Evolutionary conservation across 108 stramenopile species (phyloP).

Genomic region (Nitzschia inconspicua): DNA sequence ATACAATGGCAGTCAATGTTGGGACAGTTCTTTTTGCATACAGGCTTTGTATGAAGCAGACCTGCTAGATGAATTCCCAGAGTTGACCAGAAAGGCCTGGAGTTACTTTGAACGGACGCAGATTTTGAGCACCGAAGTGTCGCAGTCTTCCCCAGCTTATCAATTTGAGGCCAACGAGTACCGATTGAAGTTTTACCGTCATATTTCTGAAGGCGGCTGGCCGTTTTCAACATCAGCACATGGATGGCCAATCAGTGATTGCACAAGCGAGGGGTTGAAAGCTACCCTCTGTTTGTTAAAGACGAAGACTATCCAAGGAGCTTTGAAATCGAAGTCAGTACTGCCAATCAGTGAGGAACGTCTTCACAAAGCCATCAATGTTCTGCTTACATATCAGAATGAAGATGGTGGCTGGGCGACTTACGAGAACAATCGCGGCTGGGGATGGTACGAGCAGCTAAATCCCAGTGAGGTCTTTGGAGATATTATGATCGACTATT

Average conservation of each 20-base stretch:
- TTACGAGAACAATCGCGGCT: constrained; percentile 98
- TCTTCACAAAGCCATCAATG: constrained; percentile 78
- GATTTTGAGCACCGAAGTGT: constrained; percentile 78
- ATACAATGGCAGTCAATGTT: constrained; percentile 97
- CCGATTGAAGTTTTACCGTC: constrained; percentile 86
- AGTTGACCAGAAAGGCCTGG: constrained; percentile 66
- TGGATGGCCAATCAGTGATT: constrained; percentile 99
- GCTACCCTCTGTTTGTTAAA: constrained; percentile 71
- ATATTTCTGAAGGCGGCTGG: constrained; percentile 97
- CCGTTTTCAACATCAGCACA: constrained; percentile 96
- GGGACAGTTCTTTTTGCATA: constrained; percentile 97
- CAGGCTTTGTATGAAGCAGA: constrained; percentile 89
- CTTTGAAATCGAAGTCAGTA: constrained; percentile 39
- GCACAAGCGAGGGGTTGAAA: constrained; percentile 97
- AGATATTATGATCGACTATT: constrained; percentile 99
- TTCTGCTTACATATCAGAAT: constrained; percentile 92
- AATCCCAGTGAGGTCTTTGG: constrained; percentile 99
- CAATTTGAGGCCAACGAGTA: constrained; percentile 69
- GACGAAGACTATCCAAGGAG: constrained; percentile 47
- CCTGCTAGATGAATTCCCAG: constrained; percentile 76
- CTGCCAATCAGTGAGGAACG: constrained; percentile 56
- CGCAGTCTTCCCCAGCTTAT: constrained; percentile 71
- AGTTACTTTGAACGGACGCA: constrained; percentile 81
- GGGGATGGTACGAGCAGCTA: constrained; percentile 94
- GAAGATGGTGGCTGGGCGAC: constrained; percentile 98